Base-by-base conservation (phyloP, 306 rosid genomes). In the Rubus parviflorus region DNA sequence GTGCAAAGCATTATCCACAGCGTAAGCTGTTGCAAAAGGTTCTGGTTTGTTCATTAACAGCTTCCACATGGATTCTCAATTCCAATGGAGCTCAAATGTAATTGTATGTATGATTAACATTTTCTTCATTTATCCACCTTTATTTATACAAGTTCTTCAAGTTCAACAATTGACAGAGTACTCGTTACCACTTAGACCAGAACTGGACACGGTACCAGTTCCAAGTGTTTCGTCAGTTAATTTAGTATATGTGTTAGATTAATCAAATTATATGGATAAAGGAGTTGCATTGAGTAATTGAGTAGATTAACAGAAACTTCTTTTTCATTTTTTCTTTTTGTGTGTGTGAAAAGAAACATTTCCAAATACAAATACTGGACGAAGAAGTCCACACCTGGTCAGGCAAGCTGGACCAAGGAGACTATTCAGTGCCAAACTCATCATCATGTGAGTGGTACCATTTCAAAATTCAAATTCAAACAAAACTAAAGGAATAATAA, bases 1-100 rank as follows among this genome's bases (percentile, higher is more conserved):
- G 77, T 86, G 92, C 86, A 77, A 77, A 77, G 93, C 90, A 38
- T 81, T 91, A 70, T 81, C 94, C 80, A 71, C 88, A 2, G 85
- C 90, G 11, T 89, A 83, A 82, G 23, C 72, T 70, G 75, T 10
- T 8, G 62, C 76, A 8, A 1, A 13, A 66, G 77, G 80, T 61
- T 68, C 47, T 35, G 38, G 51, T 73, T 51, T 49, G 23, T 56
- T 25, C 53, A 40, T 5, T 20, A 17, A 45, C 79, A 51, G 46
- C 53, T 70, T 70, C 73, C 56, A 14, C 8, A n/a, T 8, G 19
- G 68, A 20, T 48, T 64, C 25, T 19, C 37, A 5, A 37, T 38
- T 23, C 38, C 74, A 16, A 13, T 42, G 37, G 73, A 20, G 74
- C 77, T 42, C 37, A 41, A 70, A 35, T n/a, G 9, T 16, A 35